Percentiles rank a stretch among this genome's conserved stretches.
Conservation (phyloP, 2,329 filamentous ascomycete genomes). For the Decorospora gaudefroyi region DNA sequence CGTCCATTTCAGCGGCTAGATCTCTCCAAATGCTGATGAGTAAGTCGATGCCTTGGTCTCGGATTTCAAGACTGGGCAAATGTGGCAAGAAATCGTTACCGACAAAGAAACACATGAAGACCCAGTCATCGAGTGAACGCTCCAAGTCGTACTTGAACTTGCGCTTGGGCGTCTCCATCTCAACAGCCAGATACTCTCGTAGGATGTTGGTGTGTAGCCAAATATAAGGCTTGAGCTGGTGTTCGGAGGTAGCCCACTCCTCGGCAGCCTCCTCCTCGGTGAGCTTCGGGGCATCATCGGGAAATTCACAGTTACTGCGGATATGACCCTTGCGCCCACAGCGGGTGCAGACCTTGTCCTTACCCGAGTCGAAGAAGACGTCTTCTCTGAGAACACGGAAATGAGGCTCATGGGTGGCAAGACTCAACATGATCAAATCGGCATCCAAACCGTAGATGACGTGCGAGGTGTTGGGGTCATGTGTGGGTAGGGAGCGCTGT, state of each 20-base stretch:
- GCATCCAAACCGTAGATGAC: slow-evolving; percentile 98
- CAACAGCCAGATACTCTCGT: slow-evolving; percentile 88
- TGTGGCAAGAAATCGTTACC: slow-evolving; percentile 98
- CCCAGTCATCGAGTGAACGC: slow-evolving; percentile 94
- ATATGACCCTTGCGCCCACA: slow-evolving; percentile 94
- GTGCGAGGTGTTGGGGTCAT: slow-evolving; percentile 95
- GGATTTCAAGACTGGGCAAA: slow-evolving; percentile 94
- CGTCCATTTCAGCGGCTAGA: slow-evolving; percentile 87
- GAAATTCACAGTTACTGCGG: slow-evolving; percentile 71
- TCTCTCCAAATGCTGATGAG: slow-evolving; percentile 97
- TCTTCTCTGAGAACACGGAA: slow-evolving; percentile 96
- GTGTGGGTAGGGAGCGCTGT: slow-evolving; percentile 84
- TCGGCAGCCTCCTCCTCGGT: slow-evolving; percentile 76
- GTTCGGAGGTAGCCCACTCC: slow-evolving; percentile 36
- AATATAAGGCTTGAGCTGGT: slow-evolving; percentile 85
- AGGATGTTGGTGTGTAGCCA: slow-evolving; percentile 94
- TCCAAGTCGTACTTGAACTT: slow-evolving; percentile 92
- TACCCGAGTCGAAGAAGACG: slow-evolving; percentile 89
- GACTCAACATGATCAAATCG: slow-evolving; percentile 96
- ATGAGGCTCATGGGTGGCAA: slow-evolving; percentile 95
- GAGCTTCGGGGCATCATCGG: slow-evolving; percentile 63
- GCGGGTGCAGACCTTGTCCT: slow-evolving; percentile 79
- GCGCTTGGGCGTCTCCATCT: slow-evolving; percentile 80
- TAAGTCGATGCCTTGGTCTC: slow-evolving; percentile 95
- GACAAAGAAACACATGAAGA: slow-evolving; percentile 99